Evolutionary conservation across 306 rosid genomes (phyloP).

Genomic region (Cicer pinnatifidum): DNA sequence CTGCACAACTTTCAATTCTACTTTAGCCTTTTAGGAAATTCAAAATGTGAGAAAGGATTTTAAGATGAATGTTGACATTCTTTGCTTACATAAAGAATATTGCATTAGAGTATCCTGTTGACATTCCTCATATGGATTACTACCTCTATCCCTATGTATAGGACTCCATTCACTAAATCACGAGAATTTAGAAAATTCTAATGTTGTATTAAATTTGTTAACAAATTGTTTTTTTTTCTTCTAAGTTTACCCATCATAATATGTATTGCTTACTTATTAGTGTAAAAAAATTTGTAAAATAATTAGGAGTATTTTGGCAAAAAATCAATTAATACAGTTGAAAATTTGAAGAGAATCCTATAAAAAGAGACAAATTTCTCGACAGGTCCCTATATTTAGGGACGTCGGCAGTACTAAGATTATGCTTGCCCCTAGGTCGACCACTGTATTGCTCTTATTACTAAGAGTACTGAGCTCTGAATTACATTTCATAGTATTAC

Average conservation of each 20-base stretch:
- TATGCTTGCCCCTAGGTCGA: constrained; percentile 25
- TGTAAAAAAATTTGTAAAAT: neutral
- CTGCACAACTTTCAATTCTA: constrained; percentile 20
- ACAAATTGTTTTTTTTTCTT: neutral
- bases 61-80: constrained; percentile 1
- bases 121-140: neutral
- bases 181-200: neutral
- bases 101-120: constrained; percentile 22
- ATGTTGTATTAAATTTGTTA: neutral
- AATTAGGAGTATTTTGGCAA: neutral
- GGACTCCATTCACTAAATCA: neutral
- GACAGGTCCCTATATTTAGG: neutral
- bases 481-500: constrained; percentile 2
- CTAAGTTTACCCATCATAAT: no score
- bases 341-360: neutral
- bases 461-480: neutral
- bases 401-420: neutral
- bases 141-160: neutral
- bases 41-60: constrained; percentile 9
- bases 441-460: neutral
- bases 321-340: neutral
- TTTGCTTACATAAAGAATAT: constrained; percentile 28
- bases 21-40: constrained; percentile 32
- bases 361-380: neutral
- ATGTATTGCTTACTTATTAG: neutral